Evolutionary conservation across 352 stramenopile species (phyloP).

Genomic region (Phytopythium cucurbitacearum): DNA sequence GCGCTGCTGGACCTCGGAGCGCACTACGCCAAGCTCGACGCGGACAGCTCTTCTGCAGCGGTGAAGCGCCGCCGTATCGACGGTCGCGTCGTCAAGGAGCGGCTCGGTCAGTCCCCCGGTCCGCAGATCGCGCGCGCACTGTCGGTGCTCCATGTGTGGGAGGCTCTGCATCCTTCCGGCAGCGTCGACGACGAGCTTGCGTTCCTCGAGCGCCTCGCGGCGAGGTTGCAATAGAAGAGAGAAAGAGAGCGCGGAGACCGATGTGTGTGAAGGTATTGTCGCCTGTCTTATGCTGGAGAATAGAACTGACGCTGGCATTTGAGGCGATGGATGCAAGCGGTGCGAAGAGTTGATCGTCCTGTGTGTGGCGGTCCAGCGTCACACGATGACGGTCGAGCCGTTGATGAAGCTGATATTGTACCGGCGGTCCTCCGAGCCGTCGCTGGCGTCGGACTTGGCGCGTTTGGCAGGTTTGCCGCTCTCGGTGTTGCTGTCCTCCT

Average conservation of each 20-base stretch:
- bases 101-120: constrained; percentile 29
- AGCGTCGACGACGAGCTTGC: constrained; percentile 25
- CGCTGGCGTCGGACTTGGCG: neutral
- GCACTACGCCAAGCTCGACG: constrained; percentile 21
- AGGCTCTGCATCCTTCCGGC: constrained; percentile 29
- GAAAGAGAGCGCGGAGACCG: too few species aligned
- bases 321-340: too few species aligned
- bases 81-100: constrained; percentile 36
- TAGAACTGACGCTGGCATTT: too few species aligned
- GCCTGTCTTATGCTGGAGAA: too few species aligned
- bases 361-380: neutral
- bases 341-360: too few species aligned
- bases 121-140: constrained; percentile 42
- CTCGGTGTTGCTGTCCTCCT: neutral
- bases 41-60: neutral
- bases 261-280: too few species aligned
- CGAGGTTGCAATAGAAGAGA: too few species aligned
- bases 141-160: constrained; percentile 46
- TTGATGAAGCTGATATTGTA: constrained; percentile 6
- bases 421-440: neutral
- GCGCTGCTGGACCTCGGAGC: constrained; percentile 28
- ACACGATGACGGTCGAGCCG: neutral
- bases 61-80: constrained; percentile 34
- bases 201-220: constrained; percentile 16
- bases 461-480: neutral